Evolutionary conservation across 2,329 filamentous ascomycete species (phyloP), one percentile per base, ranked within the genome.

Genomic region (Cladosporium phlei): DNA sequence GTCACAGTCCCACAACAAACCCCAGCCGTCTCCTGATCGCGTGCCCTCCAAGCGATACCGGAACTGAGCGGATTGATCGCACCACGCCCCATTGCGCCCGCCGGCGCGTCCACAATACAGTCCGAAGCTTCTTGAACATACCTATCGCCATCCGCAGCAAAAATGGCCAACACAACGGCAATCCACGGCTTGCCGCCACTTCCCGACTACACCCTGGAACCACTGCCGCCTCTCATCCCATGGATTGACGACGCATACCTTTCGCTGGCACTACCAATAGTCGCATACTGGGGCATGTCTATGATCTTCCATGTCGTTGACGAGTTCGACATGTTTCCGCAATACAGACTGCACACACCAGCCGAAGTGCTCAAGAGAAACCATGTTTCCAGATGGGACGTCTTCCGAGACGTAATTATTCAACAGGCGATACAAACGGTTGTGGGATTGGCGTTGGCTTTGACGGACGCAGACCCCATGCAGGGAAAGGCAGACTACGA

Each of bases 291-390:
- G 93, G 69, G 72, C 17, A 70, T 94, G 24, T 97, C 91, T 16
- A 69, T 87, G 65, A 70, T 91, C 64, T 98, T 95, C 72, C 91
- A 97, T 73, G 63, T 83, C 57, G 82, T 97, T 61, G 93, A 98
- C 69, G 74, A 82, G 49, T 83, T 83, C 69, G 88, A 96, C 66
- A 72, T 91, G 28, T 95, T 91, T 66, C 84, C 90, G 14, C 81
- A 94, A 60, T 96, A 97, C 70, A 85, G 93, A 53, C 76, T 98
- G 32, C 93, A 98, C 70, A 97, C 93, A 0, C 93, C 93, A 11
- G 89, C 88, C 43, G 91, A 97, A 68, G 85, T 97, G 53, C 66
- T 83, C 27, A 87, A 88, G 67, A 81, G 90, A 59, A 96, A 96
- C 68, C 88, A 88, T 61, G 91, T 88, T 44, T 80, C 86, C 37